Conservation (phyloP, 352 stramenopile species). For the Pythium phragmiticola region DNA sequence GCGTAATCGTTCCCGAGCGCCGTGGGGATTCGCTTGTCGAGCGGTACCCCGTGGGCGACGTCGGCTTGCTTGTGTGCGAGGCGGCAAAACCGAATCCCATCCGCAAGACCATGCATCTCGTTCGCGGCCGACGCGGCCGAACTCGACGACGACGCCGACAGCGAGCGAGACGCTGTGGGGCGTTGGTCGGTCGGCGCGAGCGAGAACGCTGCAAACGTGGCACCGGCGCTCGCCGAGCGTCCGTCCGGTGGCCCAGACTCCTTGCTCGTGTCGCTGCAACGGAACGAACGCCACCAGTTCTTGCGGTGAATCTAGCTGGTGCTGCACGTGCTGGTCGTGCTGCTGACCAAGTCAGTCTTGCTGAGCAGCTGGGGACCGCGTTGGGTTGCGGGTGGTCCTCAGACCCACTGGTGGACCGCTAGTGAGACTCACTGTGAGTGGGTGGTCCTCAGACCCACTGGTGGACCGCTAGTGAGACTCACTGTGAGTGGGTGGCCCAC, state of each 20-base stretch:
- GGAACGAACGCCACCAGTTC: slow-evolving; percentile 71
- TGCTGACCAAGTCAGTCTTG: slow-evolving; percentile 43
- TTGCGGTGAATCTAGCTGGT: slow-evolving; percentile 47
- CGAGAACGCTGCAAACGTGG: slow-evolving; percentile 42
- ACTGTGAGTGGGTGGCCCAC: no score
- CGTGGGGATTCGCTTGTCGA: slow-evolving; percentile 9
- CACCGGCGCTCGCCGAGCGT: slow-evolving; percentile 59
- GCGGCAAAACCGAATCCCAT: slow-evolving; percentile 7
- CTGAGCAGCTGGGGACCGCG: slow-evolving; percentile 21
- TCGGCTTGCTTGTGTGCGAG: slow-evolving; percentile 6
- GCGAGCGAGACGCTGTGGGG: slow-evolving; percentile 29
- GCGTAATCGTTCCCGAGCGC: slow-evolving; percentile 3
- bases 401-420: no score
- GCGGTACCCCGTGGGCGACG: slow-evolving; percentile 8
- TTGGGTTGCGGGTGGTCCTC: neutral
- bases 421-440: no score
- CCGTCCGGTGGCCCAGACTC: slow-evolving; percentile 26
- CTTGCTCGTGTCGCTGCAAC: slow-evolving; percentile 49
- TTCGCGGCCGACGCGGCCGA: slow-evolving; percentile 21
- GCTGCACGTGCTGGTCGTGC: slow-evolving; percentile 21
- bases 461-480: no score
- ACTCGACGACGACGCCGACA: slow-evolving; percentile 27
- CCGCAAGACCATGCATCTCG: slow-evolving; percentile 12
- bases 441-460: no score
- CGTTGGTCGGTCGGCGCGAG: slow-evolving; percentile 25